A percentile compares a stretch with the other conserved stretches of the same genome.
These are phyloP conservation scores for Rhodotorula graminis DNA, from an alignment of 768 basidiomycete species.

Conservation along the genomic window DNA sequence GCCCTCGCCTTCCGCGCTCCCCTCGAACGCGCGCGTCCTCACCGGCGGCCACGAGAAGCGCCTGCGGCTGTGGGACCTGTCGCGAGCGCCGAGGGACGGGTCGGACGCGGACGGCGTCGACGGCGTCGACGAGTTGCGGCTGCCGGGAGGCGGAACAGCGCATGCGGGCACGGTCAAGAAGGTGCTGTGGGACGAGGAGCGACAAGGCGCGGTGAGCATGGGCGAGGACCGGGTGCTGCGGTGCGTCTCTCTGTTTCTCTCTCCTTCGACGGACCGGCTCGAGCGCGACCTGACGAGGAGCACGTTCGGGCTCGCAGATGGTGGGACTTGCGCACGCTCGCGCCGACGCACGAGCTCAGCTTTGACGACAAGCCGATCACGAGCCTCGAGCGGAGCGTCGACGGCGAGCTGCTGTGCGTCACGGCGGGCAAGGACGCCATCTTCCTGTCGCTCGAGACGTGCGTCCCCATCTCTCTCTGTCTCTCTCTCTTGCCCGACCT, in stretches of 20 bases:
- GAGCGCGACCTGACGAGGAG: neutral
- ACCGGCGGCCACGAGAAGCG: conserved; percentile 98
- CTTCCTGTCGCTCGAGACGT: conserved; percentile 63
- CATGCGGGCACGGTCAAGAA: conserved; percentile 89
- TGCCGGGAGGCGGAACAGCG: conserved; percentile 55
- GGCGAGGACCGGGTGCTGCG: conserved; percentile 89
- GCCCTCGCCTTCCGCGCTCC: neutral
- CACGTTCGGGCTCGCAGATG: conserved; percentile 59
- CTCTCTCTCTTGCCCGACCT: neutral
- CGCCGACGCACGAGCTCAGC: conserved; percentile 57
- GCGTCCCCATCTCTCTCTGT: conserved; percentile 9
- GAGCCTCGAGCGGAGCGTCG: conserved; percentile 82
- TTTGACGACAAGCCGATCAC: conserved; percentile 77
- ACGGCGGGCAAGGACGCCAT: conserved; percentile 88
- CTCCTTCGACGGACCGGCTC: neutral
- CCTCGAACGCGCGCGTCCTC: conserved; percentile 59
- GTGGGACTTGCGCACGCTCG: conserved; percentile 88
- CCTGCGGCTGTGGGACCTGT: conserved; percentile 87
- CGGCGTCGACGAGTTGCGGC: conserved; percentile 12
- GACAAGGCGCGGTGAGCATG: conserved; percentile 70
- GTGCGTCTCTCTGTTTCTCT: conserved; percentile 51
- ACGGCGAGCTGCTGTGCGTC: conserved; percentile 55
- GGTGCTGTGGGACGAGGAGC: conserved; percentile 75
- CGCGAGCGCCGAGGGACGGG: conserved; percentile 52
- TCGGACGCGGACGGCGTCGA: neutral